A percentile compares a stretch with the other conserved stretches of the same genome.
These are phyloP conservation scores for Lanmaoa pseudosensibilis DNA, from an alignment of 768 basidiomycete genomes.

Conservation along the genomic window DNA sequence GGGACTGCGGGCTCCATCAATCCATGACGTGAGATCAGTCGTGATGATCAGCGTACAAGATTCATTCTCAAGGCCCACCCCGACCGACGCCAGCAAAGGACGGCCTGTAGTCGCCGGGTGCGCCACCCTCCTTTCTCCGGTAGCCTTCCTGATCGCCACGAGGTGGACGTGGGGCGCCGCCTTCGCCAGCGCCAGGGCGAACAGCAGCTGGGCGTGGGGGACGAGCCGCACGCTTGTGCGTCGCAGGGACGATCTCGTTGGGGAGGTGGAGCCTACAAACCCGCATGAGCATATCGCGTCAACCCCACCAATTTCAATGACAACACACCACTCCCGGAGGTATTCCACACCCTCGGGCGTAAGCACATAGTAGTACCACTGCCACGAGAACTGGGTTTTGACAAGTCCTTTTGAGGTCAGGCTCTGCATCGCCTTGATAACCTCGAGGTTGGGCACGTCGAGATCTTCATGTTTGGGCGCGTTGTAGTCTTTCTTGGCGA, in stretches of 20 bases:
- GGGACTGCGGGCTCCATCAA: background rate
- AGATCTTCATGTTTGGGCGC: slow-evolving; percentile 94
- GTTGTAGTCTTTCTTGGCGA: slow-evolving; percentile 99
- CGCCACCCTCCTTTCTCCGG: slow-evolving; percentile 82
- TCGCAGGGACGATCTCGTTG: slow-evolving; percentile 92
- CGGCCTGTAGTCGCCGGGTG: slow-evolving; percentile 87
- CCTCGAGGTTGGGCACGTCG: slow-evolving; percentile 67
- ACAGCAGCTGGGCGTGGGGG: slow-evolving; percentile 78
- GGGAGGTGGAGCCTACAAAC: slow-evolving; percentile 84
- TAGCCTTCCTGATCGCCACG: slow-evolving; percentile 90
- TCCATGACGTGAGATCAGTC: background rate
- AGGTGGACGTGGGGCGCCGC: slow-evolving; percentile 83
- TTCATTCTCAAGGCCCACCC: slow-evolving; percentile 74
- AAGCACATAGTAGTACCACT: slow-evolving; percentile 97
- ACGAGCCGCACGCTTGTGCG: slow-evolving; percentile 95
- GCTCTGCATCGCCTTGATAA: slow-evolving; percentile 71
- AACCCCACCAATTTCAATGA: background rate
- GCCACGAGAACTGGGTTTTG: slow-evolving; percentile 99
- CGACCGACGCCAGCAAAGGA: slow-evolving; percentile 87
- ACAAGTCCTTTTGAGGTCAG: slow-evolving; percentile 78
- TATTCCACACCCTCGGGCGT: slow-evolving; percentile 97
- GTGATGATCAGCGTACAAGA: background rate
- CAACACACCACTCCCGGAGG: slow-evolving; percentile 79
- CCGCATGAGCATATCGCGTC: background rate
- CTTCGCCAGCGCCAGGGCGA: slow-evolving; percentile 68